These are phyloP conservation scores for Chalciporus sp. DNA, from an alignment of 1,284 basidiomycete species.

Conservation along the genomic window DNA sequence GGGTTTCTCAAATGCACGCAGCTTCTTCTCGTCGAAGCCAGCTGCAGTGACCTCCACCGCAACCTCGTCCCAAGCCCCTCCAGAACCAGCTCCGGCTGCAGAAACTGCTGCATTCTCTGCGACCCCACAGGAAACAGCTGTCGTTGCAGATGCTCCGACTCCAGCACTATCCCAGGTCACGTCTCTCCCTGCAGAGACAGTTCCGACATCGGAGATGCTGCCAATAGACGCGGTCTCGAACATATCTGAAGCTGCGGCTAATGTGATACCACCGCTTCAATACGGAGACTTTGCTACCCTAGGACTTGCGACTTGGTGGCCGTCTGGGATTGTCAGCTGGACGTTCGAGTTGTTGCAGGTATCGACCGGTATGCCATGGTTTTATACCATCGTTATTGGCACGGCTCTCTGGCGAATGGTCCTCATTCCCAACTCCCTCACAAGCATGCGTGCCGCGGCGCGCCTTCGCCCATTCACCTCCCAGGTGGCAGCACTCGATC, in stretches of 20 bases:
- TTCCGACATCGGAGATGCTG: constrained; percentile 5
- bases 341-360: constrained; percentile 77
- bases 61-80: neutral
- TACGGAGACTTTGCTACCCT: constrained; percentile 80
- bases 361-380: constrained; percentile 81
- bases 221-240: constrained; percentile 14
- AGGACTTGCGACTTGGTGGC: constrained; percentile 65
- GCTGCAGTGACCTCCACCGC: neutral
- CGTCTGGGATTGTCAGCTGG: constrained; percentile 64
- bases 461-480: constrained; percentile 69
- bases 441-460: constrained; percentile 66
- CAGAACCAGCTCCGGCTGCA: constrained; percentile 6
- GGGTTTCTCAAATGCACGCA: constrained; percentile 21
- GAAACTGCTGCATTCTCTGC: neutral
- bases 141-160: neutral
- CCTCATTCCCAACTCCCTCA: constrained; percentile 73
- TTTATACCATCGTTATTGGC: constrained; percentile 78
- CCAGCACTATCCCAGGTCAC: neutral
- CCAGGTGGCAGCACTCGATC: constrained; percentile 58
- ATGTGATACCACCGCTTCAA: constrained; percentile 53
- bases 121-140: neutral
- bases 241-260: constrained; percentile 29
- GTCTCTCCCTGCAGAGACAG: neutral
- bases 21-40: constrained; percentile 37
- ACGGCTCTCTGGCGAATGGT: constrained; percentile 70